phyloP scores from a whole-genome alignment of 208 protist genomes.

The Vickermania ingenoplastis region DNA sequence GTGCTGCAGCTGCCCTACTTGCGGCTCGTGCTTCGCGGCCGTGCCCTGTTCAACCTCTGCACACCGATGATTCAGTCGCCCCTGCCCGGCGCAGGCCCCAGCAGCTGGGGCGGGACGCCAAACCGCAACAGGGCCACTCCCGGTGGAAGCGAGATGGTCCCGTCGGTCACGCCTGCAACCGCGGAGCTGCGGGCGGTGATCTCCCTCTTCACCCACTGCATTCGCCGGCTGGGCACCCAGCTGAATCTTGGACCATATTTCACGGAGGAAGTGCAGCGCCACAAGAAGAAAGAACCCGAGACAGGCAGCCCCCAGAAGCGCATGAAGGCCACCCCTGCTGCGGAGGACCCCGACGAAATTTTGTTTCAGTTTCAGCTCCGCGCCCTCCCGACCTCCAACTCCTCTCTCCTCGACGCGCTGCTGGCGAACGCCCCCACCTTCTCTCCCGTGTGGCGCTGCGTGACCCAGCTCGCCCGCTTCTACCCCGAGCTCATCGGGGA shows the following conservation, averaged over 20 bases:
- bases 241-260: background rate
- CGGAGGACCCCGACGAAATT: background rate
- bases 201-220: conserved; percentile 5
- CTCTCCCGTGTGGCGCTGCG: conserved; percentile 63
- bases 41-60: conserved; percentile 11
- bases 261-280: background rate
- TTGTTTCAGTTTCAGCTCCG: no score
- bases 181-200: conserved; percentile 9
- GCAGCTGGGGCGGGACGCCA: no score
- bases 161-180: background rate
- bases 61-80: background rate
- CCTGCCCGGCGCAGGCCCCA: background rate
- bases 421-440: conserved; percentile 42
- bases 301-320: background rate
- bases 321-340: background rate
- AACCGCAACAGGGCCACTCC: background rate
- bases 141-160: background rate
- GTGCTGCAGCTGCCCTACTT: conserved; percentile 40
- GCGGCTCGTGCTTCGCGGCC: conserved; percentile 12
- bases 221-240: conserved; percentile 2
- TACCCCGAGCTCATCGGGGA: conserved; percentile 34
- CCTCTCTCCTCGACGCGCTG: conserved; percentile 19
- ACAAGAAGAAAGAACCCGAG: background rate
- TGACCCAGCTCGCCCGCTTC: conserved; percentile 55
- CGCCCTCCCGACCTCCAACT: background rate